These are phyloP conservation scores for Chrysanthemum seticuspe DNA, from an alignment of 129 eudicot genomes.

Conservation along the genomic window DNA sequence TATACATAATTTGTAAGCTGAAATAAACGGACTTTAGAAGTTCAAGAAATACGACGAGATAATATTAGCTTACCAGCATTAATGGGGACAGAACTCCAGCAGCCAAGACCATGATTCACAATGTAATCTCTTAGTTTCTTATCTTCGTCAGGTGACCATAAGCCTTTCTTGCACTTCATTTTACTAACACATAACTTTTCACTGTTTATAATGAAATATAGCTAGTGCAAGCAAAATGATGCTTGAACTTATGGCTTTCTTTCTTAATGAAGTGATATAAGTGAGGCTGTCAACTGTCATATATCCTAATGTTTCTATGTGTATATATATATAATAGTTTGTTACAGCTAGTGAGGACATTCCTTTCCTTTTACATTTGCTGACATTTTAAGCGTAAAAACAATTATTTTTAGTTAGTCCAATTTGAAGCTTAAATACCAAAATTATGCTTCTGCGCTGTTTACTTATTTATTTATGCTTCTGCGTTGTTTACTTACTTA, in stretches of 20 bases:
- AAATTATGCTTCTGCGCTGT: slow-evolving; percentile 6
- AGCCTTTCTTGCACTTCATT: slow-evolving; percentile 65
- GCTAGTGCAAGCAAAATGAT: slow-evolving; percentile 4
- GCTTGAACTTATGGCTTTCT: background rate
- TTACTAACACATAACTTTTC: slow-evolving; percentile 4
- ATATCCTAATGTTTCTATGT: slow-evolving; percentile 2
- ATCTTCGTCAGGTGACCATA: slow-evolving; percentile 94
- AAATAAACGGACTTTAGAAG: background rate
- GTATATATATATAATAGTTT: background rate
- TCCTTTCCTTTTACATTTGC: background rate
- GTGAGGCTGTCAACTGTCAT: slow-evolving; percentile 8
- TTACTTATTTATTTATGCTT: background rate
- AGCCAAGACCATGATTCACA: slow-evolving; percentile 68
- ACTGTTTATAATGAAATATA: background rate
- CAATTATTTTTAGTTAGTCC: no score
- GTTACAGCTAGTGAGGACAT: background rate
- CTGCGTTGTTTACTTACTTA: slow-evolving; percentile 10
- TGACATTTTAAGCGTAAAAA: no score
- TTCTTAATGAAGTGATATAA: slow-evolving; percentile 11
- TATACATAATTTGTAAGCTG: no score
- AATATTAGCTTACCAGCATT: slow-evolving; percentile 54
- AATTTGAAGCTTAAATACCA: background rate
- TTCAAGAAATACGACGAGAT: background rate
- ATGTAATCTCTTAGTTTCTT: slow-evolving; percentile 62
- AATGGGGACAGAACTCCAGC: slow-evolving; percentile 76